A percentile compares a stretch with the other conserved stretches of the same genome.
Evolutionary conservation across 2,329 filamentous ascomycete genomes (phyloP).

Genomic region (Tolypocladium endophyticum): DNA sequence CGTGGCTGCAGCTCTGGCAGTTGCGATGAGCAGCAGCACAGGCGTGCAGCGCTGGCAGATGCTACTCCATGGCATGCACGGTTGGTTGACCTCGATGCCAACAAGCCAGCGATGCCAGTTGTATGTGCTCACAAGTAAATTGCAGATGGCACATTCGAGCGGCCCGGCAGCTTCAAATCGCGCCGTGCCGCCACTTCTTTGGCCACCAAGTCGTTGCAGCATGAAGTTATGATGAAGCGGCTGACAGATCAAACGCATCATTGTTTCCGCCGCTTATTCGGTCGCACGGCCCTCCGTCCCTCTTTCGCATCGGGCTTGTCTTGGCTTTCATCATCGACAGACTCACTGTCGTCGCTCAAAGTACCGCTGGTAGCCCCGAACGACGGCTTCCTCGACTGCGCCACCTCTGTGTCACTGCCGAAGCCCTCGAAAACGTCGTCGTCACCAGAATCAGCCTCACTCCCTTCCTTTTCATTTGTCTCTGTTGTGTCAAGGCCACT

Average conservation of each 20-base stretch:
- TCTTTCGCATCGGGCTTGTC: neutral
- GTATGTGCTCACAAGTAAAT: neutral
- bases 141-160: neutral
- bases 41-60: neutral
- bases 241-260: constrained; percentile 7
- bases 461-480: constrained; percentile 14
- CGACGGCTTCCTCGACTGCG: constrained; percentile 17
- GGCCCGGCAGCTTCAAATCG: neutral
- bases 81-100: neutral
- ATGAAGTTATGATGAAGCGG: constrained; percentile 7
- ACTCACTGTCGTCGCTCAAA: constrained; percentile 28
- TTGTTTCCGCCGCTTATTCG: constrained; percentile 15
- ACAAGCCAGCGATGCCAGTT: neutral
- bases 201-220: constrained; percentile 1
- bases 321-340: constrained; percentile 12
- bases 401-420: constrained; percentile 23
- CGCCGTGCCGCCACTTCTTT: neutral
- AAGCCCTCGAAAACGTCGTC: constrained; percentile 28
- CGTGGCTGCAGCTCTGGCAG: neutral
- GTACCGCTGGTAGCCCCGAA: constrained; percentile 16
- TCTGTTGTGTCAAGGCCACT: constrained; percentile 27
- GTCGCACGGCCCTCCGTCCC: neutral
- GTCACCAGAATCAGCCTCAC: constrained; percentile 23
- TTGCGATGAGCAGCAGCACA: neutral
- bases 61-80: neutral